Evolutionary conservation across 2,329 filamentous ascomycete species (phyloP), one percentile per base, ranked within the genome.

Genomic region (Meredithiella fracta): DNA sequence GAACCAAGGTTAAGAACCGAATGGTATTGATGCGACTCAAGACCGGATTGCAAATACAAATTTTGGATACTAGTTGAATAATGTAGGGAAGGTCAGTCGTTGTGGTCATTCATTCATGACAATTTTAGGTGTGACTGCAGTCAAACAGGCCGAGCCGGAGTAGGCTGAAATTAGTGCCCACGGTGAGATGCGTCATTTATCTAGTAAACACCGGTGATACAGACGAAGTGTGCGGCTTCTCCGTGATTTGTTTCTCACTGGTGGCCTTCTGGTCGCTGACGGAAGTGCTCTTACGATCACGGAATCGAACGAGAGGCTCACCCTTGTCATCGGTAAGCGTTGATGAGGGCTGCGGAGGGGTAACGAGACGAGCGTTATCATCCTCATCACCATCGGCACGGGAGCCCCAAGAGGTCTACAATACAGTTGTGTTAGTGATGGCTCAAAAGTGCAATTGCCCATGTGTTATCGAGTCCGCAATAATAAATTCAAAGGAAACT

Each of bases 381-480:
- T 94, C 85, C 62, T 84, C 78, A 69, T 96, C 90, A 65, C 88
- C 90, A 63, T 92, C 90, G 63, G 88, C 86, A 69, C 90, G 84
- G 70, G 88, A 95, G 65, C 90, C 90, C 90, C 90, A 96, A 54
- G 89, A 91, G 47, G 90, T 96, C 90, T 96, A 66, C 58, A 31
- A 14, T 6, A 26, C 11, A 9, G 11, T 44, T 17, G 20, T 44
- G 40, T 44, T 44, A 44, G 40, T 22, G 15, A 17, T 20, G 40
- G 7, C 40, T 22, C 29, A 34, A 8, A 11, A 22, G 40, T 34
- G 29, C 42, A 47, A 23, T 49, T 26, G 34, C 20, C 44, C 11
- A 47, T 47, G 25, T 47, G 20, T 15, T 17, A 14, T 3, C 9
- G 38, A 34, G 29, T 5, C 29, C 29, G 29, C 29, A 34, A 34